Conservation (phyloP, 116 monocot species). For the Posidonia oceanica region DNA sequence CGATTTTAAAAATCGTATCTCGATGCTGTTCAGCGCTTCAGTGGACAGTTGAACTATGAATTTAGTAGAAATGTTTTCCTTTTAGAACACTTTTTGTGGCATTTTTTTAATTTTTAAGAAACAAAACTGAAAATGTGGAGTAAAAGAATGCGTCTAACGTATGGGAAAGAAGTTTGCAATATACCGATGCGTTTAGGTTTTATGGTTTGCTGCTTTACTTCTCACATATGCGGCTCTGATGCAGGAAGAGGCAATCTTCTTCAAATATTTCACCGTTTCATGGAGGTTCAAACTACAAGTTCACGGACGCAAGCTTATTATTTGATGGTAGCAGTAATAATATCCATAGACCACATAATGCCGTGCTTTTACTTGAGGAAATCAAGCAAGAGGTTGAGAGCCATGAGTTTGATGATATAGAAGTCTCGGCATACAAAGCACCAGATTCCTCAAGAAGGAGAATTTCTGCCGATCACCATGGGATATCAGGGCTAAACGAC, state of each 20-base stretch:
- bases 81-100: too few relatives aligned
- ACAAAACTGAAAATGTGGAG: background rate
- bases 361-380: slow-evolving; percentile 72
- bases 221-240: background rate
- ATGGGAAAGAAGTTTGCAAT: too few relatives aligned
- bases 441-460: slow-evolving; percentile 37
- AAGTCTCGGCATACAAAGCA: slow-evolving; percentile 18
- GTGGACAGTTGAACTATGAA: background rate
- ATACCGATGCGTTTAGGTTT: background rate
- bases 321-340: slow-evolving; percentile 55
- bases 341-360: slow-evolving; percentile 72
- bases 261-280: slow-evolving; percentile 50
- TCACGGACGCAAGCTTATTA: slow-evolving; percentile 54
- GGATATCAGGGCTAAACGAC: slow-evolving; percentile 17
- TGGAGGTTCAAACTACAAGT: slow-evolving; percentile 49
- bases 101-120: too few relatives aligned
- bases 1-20: background rate
- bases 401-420: slow-evolving; percentile 41
- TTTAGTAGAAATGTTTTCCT: background rate
- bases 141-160: background rate
- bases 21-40: too few relatives aligned
- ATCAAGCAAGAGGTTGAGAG: slow-evolving; percentile 73
- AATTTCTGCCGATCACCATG: slow-evolving; percentile 25
- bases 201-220: background rate
- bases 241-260: slow-evolving; percentile 61